Percentiles rank a stretch among this genome's conserved stretches.
phyloP scores from a whole-genome alignment of 2,329 filamentous ascomycete species.

The Cadophora malorum region DNA sequence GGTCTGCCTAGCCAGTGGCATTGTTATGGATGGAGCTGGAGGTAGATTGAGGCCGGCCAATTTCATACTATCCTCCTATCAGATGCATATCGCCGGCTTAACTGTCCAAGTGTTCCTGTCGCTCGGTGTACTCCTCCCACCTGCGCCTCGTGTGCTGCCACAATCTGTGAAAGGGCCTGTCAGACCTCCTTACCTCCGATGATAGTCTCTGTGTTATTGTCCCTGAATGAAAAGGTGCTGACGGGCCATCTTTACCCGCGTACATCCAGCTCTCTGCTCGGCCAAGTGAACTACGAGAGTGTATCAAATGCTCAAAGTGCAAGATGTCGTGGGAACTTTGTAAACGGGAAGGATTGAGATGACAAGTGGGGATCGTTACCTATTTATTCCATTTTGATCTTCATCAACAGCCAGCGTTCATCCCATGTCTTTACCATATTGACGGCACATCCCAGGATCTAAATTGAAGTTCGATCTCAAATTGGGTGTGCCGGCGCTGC shows the following conservation, averaged over 20 bases:
- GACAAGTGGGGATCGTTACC: neutral
- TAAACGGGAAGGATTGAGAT: neutral
- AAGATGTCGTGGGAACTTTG: neutral
- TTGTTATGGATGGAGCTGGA: neutral
- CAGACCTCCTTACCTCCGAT: conserved; percentile 1
- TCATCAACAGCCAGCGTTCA: neutral
- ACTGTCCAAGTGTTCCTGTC: neutral
- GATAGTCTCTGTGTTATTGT: neutral
- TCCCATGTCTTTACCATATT: neutral
- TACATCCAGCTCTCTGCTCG: neutral
- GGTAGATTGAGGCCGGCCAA: conserved; percentile 1
- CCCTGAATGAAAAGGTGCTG: neutral
- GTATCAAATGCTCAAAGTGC: neutral
- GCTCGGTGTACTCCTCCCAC: neutral
- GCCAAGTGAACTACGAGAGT: neutral
- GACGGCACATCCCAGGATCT: neutral
- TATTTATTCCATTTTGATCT: neutral
- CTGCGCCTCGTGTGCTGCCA: conserved; percentile 12
- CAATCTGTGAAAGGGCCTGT: neutral
- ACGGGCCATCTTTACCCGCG: neutral
- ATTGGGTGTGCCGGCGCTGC: neutral
- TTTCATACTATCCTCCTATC: neutral
- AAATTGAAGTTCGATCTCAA: neutral
- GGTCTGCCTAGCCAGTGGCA: neutral
- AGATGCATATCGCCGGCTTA: neutral